Evolutionary conservation across 306 rosid genomes (phyloP).

Genomic region (Oxytropis ochrocephala): DNA sequence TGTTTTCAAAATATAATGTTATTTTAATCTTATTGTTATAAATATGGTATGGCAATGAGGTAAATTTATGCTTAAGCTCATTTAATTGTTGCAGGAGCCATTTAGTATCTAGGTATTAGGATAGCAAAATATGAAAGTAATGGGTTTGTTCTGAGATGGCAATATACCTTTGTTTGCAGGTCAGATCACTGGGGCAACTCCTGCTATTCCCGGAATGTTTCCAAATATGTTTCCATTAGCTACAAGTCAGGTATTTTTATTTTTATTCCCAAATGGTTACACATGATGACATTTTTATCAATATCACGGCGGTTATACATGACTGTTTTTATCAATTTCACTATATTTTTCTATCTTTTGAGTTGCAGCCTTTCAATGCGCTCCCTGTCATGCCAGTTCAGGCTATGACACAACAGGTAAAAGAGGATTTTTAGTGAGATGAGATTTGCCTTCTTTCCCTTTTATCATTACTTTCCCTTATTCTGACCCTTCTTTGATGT

Average conservation of each 20-base stretch:
- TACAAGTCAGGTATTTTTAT: conserved; percentile 68
- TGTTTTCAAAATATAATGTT: conserved; percentile 33
- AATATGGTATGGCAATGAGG: conserved; percentile 24
- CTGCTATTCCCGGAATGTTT: conserved; percentile 86
- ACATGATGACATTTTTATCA: too few relatives aligned
- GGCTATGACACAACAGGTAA: conserved; percentile 99
- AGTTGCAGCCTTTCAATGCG: conserved; percentile 69
- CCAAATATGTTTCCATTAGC: conserved; percentile 84
- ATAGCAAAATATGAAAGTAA: conserved; percentile 6
- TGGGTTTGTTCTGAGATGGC: conserved; percentile 23
- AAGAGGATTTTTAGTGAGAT: not conserved
- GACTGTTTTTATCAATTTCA: not conserved
- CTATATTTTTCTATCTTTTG: not conserved
- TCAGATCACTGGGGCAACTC: conserved; percentile 72
- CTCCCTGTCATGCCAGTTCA: conserved; percentile 98
- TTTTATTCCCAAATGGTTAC: not conserved
- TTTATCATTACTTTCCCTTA: not conserved
- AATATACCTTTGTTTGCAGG: conserved; percentile 50
- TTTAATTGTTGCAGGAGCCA: conserved; percentile 32
- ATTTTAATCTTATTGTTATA: conserved; percentile 33
- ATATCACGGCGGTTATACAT: not conserved
- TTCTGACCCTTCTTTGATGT: conserved; percentile 6
- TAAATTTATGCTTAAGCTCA: conserved; percentile 28
- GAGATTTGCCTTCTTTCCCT: not conserved
- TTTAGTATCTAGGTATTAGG: conserved; percentile 20